Evolutionary conservation across 345 rosid species (phyloP).

Genomic region (Salix koriyanagi): DNA sequence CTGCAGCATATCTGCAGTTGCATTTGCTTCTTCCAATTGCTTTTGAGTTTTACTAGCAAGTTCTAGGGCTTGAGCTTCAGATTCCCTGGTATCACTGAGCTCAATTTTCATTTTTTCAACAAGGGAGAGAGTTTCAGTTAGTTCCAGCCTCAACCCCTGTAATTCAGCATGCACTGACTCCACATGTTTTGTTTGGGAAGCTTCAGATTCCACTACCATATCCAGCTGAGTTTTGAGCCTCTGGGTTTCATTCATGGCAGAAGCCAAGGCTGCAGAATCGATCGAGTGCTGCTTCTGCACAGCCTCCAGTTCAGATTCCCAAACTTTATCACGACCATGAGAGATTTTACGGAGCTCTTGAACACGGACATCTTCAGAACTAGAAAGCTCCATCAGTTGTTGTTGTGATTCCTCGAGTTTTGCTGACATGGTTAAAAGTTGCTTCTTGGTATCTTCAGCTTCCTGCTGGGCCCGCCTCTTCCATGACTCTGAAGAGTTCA

Average conservation of each 20-base stretch:
- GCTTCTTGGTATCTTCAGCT: constrained; percentile 74
- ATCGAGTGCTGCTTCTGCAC: constrained; percentile 74
- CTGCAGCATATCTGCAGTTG: constrained; percentile 54
- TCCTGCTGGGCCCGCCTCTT: constrained; percentile 71
- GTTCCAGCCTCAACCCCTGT: constrained; percentile 60
- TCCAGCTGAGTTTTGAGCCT: constrained; percentile 79
- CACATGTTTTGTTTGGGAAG: constrained; percentile 49
- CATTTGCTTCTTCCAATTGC: constrained; percentile 61
- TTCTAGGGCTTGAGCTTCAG: constrained; percentile 72
- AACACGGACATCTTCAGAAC: constrained; percentile 71
- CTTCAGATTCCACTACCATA: constrained; percentile 60
- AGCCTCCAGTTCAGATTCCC: constrained; percentile 98
- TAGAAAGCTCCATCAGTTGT: constrained; percentile 67
- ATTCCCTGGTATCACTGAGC: constrained; percentile 56
- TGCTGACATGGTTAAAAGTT: constrained; percentile 42
- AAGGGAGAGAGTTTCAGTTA: constrained; percentile 56
- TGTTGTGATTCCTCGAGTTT: constrained; percentile 62
- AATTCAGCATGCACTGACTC: constrained; percentile 57
- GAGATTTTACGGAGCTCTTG: constrained; percentile 81
- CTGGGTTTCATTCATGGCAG: constrained; percentile 85
- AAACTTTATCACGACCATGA: constrained; percentile 80
- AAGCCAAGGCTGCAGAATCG: constrained; percentile 73
- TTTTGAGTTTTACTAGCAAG: constrained; percentile 46
- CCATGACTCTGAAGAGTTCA: constrained; percentile 59
- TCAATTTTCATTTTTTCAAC: constrained; percentile 68